Conservation (phyloP, 148 eudicot species). For the Vaccinium macrocarpon region DNA sequence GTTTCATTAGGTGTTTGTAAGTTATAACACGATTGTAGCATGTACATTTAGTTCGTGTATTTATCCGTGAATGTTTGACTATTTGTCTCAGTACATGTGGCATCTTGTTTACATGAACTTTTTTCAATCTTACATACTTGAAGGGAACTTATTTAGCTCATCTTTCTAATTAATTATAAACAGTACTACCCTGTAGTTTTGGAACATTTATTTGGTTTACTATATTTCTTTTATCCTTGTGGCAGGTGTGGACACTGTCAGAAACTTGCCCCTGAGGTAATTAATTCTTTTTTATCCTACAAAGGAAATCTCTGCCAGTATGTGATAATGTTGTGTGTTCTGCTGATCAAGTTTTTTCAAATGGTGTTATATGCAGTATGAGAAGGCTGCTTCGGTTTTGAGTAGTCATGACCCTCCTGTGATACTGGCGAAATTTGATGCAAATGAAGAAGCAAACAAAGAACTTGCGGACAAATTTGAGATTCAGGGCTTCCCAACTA, state of each 20-base stretch:
- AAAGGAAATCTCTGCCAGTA: background rate
- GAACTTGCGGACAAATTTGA: slow-evolving; percentile 33
- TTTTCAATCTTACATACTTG: background rate
- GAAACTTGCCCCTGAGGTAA: slow-evolving; percentile 9
- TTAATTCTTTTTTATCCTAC: background rate
- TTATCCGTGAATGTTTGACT: background rate
- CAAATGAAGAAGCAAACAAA: slow-evolving; percentile 45
- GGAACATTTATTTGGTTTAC: background rate
- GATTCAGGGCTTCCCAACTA: slow-evolving; percentile 56
- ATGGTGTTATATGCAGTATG: slow-evolving; percentile 39
- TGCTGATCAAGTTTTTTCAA: background rate
- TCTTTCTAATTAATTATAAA: background rate
- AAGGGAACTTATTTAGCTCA: background rate
- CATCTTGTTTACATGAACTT: background rate
- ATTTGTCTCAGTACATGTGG: background rate
- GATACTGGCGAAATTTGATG: slow-evolving; percentile 60
- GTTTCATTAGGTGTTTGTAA: background rate
- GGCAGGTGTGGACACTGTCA: slow-evolving; percentile 13
- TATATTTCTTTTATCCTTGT: background rate
- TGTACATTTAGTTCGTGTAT: no score
- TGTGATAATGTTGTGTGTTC: background rate
- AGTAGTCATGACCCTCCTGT: slow-evolving; percentile 57
- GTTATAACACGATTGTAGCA: background rate
- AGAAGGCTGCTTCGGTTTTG: slow-evolving; percentile 61
- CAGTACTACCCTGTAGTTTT: background rate